Evolutionary conservation across 306 rosid genomes (phyloP).

Genomic region (Cucurbita moschata): DNA sequence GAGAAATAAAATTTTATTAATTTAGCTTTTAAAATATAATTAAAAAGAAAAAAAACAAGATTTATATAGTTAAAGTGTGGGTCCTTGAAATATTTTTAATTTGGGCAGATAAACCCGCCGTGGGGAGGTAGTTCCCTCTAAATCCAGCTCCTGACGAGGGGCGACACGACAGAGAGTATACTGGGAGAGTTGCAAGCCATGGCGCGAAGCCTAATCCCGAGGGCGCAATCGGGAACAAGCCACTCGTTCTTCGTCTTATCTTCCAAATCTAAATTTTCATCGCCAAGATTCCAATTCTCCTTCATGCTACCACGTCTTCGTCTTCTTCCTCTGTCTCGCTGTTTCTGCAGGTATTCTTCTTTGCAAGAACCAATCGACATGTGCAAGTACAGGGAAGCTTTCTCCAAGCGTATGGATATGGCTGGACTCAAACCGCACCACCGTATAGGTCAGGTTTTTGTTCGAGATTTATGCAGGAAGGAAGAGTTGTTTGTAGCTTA

Average conservation of each 20-base stretch:
- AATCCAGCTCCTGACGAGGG: not conserved
- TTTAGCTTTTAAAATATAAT: too few relatives aligned
- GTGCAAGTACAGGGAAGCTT: slow-evolving; percentile 42
- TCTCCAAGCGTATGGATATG: slow-evolving; percentile 72
- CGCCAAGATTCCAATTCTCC: slow-evolving; percentile 16
- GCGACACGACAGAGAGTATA: not conserved
- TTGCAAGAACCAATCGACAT: slow-evolving; percentile 31
- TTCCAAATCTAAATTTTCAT: slow-evolving; percentile 21
- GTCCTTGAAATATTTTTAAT: too few relatives aligned
- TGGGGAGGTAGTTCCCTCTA: too few relatives aligned
- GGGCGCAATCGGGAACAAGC: slow-evolving; percentile 16
- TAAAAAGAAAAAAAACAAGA: too few relatives aligned
- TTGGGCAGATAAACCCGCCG: too few relatives aligned
- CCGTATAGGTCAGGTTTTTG: slow-evolving; percentile 38
- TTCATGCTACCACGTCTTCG: slow-evolving; percentile 6
- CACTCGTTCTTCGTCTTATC: slow-evolving; percentile 17
- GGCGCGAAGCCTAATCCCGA: slow-evolving; percentile 49
- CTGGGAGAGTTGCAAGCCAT: slow-evolving; percentile 9
- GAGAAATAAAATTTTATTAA: too few relatives aligned
- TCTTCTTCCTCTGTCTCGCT: slow-evolving; percentile 15
- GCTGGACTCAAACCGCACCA: slow-evolving; percentile 86
- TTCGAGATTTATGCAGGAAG: not conserved
- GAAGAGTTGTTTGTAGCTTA: not conserved
- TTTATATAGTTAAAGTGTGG: too few relatives aligned
- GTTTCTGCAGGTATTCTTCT: slow-evolving; percentile 17